Evolutionary conservation across 192 early-diverging fungal species (phyloP), one percentile per base, ranked within the genome.

Genomic region (Spizellomyces sp.): DNA sequence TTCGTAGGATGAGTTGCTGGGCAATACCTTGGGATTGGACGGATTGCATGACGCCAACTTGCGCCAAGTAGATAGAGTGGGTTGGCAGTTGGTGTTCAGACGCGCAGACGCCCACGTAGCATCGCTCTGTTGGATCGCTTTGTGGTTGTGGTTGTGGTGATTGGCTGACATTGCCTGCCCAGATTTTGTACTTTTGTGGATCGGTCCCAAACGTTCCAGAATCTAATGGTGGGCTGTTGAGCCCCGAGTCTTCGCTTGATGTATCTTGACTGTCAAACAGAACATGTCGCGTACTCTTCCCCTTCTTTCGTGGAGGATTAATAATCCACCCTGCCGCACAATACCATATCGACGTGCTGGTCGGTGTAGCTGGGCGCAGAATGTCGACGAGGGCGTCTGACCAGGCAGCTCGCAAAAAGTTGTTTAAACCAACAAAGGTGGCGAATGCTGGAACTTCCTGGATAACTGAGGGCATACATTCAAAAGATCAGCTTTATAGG

Each of bases 91-190:
- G 52, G 70, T 71, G 45, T n/a, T 62, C 17, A 22, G 61, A 17
- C 1, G 48, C 54, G 60, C 70, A 62, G 62, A 71, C n/a, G 10
- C 70, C 70, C 45, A 71, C 70, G 62, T 71, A 71, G 47, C 50
- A 63, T 19, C 43, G 21, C 5, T 9, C 8, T 41, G 21, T 14
- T 15, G 42, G 21, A 7, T 42, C 43, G 10, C 58, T 2, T 62
- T n/a, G 15, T 36, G 69, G 44, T 9, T 15, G 44, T 1, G 4
- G 19, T 5, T 42, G 43, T 7, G 69, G 56, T 43, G 58, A 8
- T 9, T 45, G 12, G 14, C 14, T 54, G 50, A 4, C 50, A 0
- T 12, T 12, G 50, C 50, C 50, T 19, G 50, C 50, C 50, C 50
- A 54, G 27, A 36, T 3, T 2, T 36, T 36, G 27, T 36, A 36